Conservation (phyloP, 768 basidiomycete genomes). For the Termitomyces sp. region DNA sequence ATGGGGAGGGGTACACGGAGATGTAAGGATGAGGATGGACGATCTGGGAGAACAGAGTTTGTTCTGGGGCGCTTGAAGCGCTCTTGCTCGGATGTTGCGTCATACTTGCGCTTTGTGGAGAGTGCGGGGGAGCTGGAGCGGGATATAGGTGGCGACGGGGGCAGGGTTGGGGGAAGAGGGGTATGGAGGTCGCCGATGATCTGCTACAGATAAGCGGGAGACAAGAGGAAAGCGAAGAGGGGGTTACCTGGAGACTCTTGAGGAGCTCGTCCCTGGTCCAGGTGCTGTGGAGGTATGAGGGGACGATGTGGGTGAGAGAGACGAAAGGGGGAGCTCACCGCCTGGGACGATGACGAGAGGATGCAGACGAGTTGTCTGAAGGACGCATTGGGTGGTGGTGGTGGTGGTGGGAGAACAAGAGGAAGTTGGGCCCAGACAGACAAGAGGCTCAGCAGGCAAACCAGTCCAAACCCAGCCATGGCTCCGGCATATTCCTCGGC, state of each 20-base stretch:
- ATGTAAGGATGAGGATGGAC: background rate
- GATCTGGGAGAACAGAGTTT: conserved; percentile 19
- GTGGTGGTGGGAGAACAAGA: conserved; percentile 42
- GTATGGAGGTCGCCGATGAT: conserved; percentile 34
- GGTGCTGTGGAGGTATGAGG: conserved; percentile 27
- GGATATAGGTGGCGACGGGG: conserved; percentile 47
- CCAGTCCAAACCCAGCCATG: conserved; percentile 12
- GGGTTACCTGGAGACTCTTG: conserved; percentile 37
- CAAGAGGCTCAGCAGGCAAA: conserved; percentile 12
- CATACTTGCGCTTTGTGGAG: conserved; percentile 43
- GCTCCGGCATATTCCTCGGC: conserved; percentile 13
- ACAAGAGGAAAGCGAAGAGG: background rate
- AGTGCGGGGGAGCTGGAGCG: conserved; percentile 42
- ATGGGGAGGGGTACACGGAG: conserved; percentile 12
- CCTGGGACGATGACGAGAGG: conserved; percentile 21
- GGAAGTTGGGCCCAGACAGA: conserved; percentile 17
- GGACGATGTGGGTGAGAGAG: conserved; percentile 6
- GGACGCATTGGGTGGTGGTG: conserved; percentile 23
- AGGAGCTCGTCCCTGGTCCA: conserved; percentile 47
- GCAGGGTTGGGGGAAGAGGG: conserved; percentile 40
- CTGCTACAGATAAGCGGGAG: conserved; percentile 20
- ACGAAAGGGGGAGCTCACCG: conserved; percentile 23
- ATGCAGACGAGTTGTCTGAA: background rate
- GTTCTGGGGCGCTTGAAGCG: conserved; percentile 42
- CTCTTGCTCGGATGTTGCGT: conserved; percentile 31